Conservation (phyloP, 768 basidiomycete genomes). For the Erythrobasidium yunnanense region DNA sequence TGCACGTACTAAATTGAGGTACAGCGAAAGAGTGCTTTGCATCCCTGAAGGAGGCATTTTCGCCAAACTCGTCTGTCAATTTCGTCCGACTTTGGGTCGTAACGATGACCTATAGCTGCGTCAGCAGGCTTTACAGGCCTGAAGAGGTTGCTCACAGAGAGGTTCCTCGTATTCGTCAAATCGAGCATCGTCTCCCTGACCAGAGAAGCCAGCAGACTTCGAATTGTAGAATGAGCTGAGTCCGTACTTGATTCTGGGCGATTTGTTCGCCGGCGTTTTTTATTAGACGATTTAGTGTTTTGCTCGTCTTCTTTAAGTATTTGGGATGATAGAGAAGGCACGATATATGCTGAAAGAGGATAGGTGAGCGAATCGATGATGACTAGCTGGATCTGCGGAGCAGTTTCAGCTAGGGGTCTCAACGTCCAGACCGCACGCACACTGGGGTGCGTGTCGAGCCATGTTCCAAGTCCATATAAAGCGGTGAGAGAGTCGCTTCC, state of each 20-base stretch:
- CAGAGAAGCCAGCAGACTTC: no score
- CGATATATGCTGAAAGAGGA: slow-evolving; percentile 1
- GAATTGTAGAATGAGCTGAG: no score
- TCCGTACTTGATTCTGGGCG: background rate
- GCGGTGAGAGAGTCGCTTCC: background rate
- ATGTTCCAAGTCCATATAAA: background rate
- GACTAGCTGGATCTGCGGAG: slow-evolving; percentile 12
- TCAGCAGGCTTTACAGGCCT: no score
- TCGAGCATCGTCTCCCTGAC: slow-evolving; percentile 6
- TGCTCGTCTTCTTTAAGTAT: background rate
- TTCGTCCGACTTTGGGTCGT: slow-evolving; percentile 24
- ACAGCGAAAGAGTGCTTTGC: slow-evolving; percentile 25
- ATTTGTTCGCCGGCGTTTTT: background rate
- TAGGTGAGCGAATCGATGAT: slow-evolving; percentile 14
- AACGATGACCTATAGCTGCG: background rate
- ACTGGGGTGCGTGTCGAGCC: background rate
- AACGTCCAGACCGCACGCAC: background rate
- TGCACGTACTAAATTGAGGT: slow-evolving; percentile 3
- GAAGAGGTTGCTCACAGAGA: slow-evolving; percentile 17
- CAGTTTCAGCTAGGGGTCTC: no score
- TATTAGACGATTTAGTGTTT: background rate
- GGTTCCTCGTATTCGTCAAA: background rate
- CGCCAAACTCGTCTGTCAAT: slow-evolving; percentile 22
- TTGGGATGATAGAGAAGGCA: slow-evolving; percentile 15
- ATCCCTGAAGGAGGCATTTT: background rate